These are phyloP conservation scores for Lipomyces yamadae DNA, from an alignment of 805 yeast genomes.

Conservation along the genomic window DNA sequence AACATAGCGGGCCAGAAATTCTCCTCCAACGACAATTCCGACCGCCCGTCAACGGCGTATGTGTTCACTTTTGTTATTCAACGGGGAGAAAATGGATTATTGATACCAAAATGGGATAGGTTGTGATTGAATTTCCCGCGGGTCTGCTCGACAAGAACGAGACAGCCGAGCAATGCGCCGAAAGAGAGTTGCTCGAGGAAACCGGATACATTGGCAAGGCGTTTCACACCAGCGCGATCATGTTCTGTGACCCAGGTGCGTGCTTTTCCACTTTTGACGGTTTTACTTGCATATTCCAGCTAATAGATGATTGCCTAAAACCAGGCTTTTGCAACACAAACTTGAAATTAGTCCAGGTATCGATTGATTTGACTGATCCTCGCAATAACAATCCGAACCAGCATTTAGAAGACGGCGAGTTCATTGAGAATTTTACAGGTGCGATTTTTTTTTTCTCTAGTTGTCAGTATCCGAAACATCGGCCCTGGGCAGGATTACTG, in stretches of 20 bases:
- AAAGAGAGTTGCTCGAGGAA: conserved; percentile 87
- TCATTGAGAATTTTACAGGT: conserved; percentile 78
- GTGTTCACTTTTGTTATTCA: conserved; percentile 42
- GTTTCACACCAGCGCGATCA: conserved; percentile 51
- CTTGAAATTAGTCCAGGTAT: conserved; percentile 74
- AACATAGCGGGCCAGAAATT: conserved; percentile 56
- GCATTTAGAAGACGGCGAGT: conserved; percentile 86
- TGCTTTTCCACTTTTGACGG: not conserved
- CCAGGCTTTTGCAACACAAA: conserved; percentile 78
- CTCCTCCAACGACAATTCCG: conserved; percentile 88
- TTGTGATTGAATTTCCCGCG: conserved; percentile 84
- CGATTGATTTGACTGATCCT: conserved; percentile 69
- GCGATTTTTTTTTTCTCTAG: not conserved
- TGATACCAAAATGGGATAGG: conserved; percentile 13
- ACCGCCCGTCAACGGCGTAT: conserved; percentile 87
- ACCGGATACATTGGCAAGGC: conserved; percentile 85
- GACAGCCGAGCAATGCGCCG: conserved; percentile 75
- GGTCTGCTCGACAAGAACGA: conserved; percentile 87
- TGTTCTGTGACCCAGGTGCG: conserved; percentile 77
- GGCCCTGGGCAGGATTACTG: not conserved
- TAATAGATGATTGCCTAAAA: not conserved
- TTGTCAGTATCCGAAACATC: not conserved
- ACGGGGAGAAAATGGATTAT: not conserved
- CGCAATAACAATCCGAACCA: conserved; percentile 73
- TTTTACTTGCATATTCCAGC: not conserved